Base-by-base conservation (phyloP, 768 basidiomycete genomes). In the Rhizopogon sp. region DNA sequence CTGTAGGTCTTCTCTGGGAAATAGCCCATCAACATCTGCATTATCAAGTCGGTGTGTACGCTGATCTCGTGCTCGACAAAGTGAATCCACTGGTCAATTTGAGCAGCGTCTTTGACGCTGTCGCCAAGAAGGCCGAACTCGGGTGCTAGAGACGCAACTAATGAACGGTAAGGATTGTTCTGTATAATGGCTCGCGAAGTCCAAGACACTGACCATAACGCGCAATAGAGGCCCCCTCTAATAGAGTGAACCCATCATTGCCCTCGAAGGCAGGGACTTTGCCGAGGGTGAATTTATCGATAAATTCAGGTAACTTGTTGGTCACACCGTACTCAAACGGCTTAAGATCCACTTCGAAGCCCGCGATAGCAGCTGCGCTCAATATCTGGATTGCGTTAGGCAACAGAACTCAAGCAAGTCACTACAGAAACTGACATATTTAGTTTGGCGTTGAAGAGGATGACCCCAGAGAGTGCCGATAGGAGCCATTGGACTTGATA, bases 21-120 rank as follows among this genome's bases (percentile, higher is more conserved):
- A 56, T 39, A 50, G 41, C 50, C 60, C 64, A 10, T 20, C 14
- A 31, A 62, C 55, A 39, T 60, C 44, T 17, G 52, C 68, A 20
- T 35, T 50, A 29, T 55, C 55, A 47, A 60, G 29, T 66, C 59
- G 52, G 58, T 68, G 56, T 58, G 55, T 52, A 2, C 8, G 40
- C 57, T 17, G 29, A 70, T 66, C 46, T 68, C 67, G 10, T 52
- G 54, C 46, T 68, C 67, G 8, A 57, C 62, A 43, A 68, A 68
- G 31, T 68, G 67, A n/a, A 68, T 55, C 67, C 67, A 68, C 37
- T 68, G 68, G 44, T 68, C 68, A 1, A 68, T 58, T 31, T 66
- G 64, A 2, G 68, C 66, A 20, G 64, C 53, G 40, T 68, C 68
- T 4, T n/a, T 45, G 11, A 41, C 52, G 7, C 59, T 44, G 28